Conservation (phyloP, 305 asterid genomes). For the Stenogyne calaminthoides region DNA sequence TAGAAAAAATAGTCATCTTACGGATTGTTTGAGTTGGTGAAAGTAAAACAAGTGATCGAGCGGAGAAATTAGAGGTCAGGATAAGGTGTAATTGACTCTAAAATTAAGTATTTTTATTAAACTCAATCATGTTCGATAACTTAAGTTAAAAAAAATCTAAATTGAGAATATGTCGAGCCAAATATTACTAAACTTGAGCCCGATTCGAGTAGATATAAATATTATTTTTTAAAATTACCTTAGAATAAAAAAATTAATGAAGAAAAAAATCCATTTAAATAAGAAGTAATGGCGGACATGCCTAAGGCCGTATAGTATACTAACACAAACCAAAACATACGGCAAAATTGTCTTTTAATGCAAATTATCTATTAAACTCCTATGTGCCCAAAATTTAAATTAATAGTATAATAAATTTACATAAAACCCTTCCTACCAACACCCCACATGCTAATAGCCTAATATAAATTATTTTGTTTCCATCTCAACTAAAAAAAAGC, state of each 20-base stretch:
- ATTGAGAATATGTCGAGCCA: too few relatives aligned
- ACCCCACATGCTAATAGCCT: slow-evolving; percentile 32
- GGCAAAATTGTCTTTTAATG: slow-evolving; percentile 35
- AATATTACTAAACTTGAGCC: too few relatives aligned
- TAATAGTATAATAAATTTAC: slow-evolving; percentile 14
- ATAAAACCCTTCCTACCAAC: slow-evolving; percentile 31
- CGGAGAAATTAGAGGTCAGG: neutral
- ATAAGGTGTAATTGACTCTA: too few relatives aligned
- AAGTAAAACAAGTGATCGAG: neutral
- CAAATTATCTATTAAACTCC: slow-evolving; percentile 15
- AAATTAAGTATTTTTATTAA: too few relatives aligned
- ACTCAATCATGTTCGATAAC: too few relatives aligned
- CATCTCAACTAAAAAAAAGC: slow-evolving; percentile 22
- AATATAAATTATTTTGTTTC: neutral
- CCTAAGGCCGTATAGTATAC: slow-evolving; percentile 19
- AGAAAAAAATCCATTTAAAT: neutral
- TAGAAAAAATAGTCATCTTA: too few relatives aligned
- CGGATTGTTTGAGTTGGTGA: neutral
- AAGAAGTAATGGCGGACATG: slow-evolving; percentile 31
- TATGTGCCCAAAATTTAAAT: neutral
- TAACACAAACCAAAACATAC: slow-evolving; percentile 23
- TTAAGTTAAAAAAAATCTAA: too few relatives aligned
- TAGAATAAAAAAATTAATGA: neutral
- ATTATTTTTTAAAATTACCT: too few relatives aligned
- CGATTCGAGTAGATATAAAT: too few relatives aligned